A percentile compares a stretch with the other conserved stretches of the same genome.
Evolutionary conservation across 352 stramenopile species (phyloP).

Genomic region (Aphanomyces astaci): DNA sequence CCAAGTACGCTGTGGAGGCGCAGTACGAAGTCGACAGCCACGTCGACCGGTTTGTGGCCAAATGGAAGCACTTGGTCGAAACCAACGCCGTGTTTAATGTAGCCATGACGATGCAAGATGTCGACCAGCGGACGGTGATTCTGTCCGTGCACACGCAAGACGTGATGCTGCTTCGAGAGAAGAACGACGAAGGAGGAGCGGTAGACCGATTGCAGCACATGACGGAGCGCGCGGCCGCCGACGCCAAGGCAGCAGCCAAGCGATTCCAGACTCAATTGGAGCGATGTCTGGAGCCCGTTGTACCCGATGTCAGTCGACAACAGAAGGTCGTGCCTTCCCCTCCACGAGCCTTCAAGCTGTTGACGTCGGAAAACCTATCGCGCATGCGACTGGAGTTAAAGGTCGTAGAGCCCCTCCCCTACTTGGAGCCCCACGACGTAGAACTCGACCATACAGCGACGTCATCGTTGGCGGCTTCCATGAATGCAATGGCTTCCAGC

Average conservation of each 20-base stretch:
- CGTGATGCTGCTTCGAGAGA: neutral
- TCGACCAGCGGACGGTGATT: neutral
- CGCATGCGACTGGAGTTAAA: constrained; percentile 73
- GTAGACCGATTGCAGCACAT: neutral
- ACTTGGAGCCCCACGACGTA: neutral
- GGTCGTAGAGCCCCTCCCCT: neutral
- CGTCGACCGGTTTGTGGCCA: neutral
- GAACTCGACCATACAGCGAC: neutral
- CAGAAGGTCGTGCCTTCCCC: neutral
- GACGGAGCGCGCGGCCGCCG: neutral
- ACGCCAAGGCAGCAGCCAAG: neutral
- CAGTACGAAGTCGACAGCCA: neutral
- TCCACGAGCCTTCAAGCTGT: constrained; percentile 45
- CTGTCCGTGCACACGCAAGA: constrained; percentile 5
- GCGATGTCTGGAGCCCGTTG: neutral
- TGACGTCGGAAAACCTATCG: constrained; percentile 56
- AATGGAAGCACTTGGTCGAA: neutral
- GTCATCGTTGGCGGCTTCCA: constrained; percentile 18
- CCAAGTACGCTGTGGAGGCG: neutral
- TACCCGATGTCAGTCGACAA: neutral
- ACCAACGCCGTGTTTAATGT: constrained; percentile 4
- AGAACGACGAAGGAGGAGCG: neutral
- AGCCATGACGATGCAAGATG: neutral
- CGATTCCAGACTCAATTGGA: neutral
- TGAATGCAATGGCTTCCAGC: constrained; percentile 33